Base-by-base conservation (phyloP, 2,329 filamentous ascomycete species). In the Geosmithia flava region DNA sequence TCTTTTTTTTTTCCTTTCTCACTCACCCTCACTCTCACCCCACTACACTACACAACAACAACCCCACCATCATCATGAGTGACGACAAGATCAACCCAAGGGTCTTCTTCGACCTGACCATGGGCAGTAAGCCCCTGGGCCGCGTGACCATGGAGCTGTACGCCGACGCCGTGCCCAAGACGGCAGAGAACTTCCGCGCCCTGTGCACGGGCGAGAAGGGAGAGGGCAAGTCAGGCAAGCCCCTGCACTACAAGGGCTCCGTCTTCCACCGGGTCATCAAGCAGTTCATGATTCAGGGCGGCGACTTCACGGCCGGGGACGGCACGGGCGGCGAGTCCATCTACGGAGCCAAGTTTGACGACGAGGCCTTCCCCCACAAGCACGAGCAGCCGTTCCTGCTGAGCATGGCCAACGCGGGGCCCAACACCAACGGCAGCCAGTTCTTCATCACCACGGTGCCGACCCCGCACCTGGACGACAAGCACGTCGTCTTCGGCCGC, bases 401-500 rank as follows among this genome's bases (percentile, higher is more conserved):
- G 52, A 94, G 87, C 63, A 98, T 98, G 93, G 93, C 93, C 59
- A 98, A 98, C 64, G 91, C 93, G 54, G 93, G 93, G 44, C 87
- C 89, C 44, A 87, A 84, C 58, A 95, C 93, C 65, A 98, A 98
- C 64, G 93, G 93, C 60, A 94, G 87, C 46, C 93, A 98, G 62
- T 98, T 98, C 78, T 98, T 98, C 77, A 74, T 97, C 58, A 98
- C 93, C 45, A 97, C 93, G 16, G 87, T 95, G 29, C 76, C 83
- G n/a, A 97, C 93, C 15, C 90, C 89, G 45, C 93, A 97, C 65
- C 79, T 97, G 40, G 90, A 98, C 65, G 81, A 81, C 63, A 98
- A 98, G 75, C 91, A 98, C 69, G 93, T 97, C 44, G 90, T 98
- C 20, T 98, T 96, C 58, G 93, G 93, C 53, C 85, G 96, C 63